Evolutionary conservation across 306 rosid species (phyloP), one percentile per base, ranked within the genome.

Genomic region (Comarum palustre): DNA sequence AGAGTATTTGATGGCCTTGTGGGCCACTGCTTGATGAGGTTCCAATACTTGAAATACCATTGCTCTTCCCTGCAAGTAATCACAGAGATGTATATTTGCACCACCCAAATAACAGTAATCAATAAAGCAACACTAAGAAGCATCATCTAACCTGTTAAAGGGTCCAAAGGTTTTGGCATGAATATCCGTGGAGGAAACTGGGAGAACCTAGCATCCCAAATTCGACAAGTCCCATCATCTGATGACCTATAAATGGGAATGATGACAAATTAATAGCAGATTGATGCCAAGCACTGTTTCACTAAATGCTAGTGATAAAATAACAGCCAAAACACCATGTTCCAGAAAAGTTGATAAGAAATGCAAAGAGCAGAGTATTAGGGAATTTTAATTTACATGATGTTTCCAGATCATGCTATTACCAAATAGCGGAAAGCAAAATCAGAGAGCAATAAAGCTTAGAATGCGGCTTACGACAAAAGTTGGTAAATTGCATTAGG

Each of bases 141-240:
- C 55, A 76, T 77, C 63, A 75, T 83, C 96, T 87, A 31, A 87
- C 97, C 96, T 71, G 80, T 80, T 77, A 73, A 57, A 82, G 83
- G 70, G 66, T 89, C 96, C 10, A 76, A 45, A 77, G 93, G 96
- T 73, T 86, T 87, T 10, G 97, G 96, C 68, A 75, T 69, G 78
- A 86, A 92, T 78, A 92, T 78, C 62, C 92, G 87, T 8, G 90
- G 89, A 55, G 80, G 87, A 75, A 74, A 66, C 48, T 71, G 90
- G 61, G 96, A 86, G 74, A 27, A 75, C 78, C 97, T 86, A 41
- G 96, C 97, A 82, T 92, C 96, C 97, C 97, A 92, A 73, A 92
- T 83, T 82, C 96, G 85, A 82, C 97, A 92, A 61, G 96, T 89
- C 79, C 97, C 97, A 81, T 92, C 96, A 76, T 92, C 97, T 1